Evolutionary conservation across 1,284 basidiomycete species (phyloP).

Genomic region (Polyporus tsugae): DNA sequence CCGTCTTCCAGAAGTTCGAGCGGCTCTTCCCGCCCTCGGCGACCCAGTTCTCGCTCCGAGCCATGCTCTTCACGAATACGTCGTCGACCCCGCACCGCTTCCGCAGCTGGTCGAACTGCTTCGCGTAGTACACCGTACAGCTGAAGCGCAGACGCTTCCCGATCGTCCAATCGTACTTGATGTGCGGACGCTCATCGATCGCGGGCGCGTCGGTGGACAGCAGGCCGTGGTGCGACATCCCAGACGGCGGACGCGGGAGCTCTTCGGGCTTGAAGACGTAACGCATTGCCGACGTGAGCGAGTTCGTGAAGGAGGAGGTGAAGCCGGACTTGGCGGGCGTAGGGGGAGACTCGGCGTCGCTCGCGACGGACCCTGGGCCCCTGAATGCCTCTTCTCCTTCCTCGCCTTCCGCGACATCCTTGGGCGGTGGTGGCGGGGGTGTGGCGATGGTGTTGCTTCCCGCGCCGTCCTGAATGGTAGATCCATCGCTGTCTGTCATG

Average conservation of each 20-base stretch:
- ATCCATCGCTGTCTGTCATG: slow-evolving; percentile 47
- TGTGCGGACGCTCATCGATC: slow-evolving; percentile 76
- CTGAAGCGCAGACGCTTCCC: slow-evolving; percentile 76
- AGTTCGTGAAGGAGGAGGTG: slow-evolving; percentile 56
- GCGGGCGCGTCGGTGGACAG: slow-evolving; percentile 48
- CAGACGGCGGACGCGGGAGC: slow-evolving; percentile 36
- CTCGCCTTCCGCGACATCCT: slow-evolving; percentile 30
- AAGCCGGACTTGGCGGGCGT: slow-evolving; percentile 43
- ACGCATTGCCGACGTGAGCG: slow-evolving; percentile 64
- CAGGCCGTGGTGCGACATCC: slow-evolving; percentile 33
- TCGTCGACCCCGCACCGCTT: slow-evolving; percentile 73
- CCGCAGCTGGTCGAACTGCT: slow-evolving; percentile 75
- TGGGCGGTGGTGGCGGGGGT: slow-evolving; percentile 41
- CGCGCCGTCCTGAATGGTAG: slow-evolving; percentile 42
- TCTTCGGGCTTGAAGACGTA: slow-evolving; percentile 56
- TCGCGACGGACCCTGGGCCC: not conserved
- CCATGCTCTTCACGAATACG: slow-evolving; percentile 66
- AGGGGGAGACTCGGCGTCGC: slow-evolving; percentile 17
- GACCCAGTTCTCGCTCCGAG: slow-evolving; percentile 69
- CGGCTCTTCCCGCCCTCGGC: slow-evolving; percentile 78
- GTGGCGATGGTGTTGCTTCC: slow-evolving; percentile 20
- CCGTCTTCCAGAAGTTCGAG: slow-evolving; percentile 82
- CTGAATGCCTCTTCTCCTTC: slow-evolving; percentile 12
- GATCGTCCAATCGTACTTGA: slow-evolving; percentile 82
- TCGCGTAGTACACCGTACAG: slow-evolving; percentile 83